phyloP scores from a whole-genome alignment of 768 basidiomycete species.

The Russula brevipes region DNA sequence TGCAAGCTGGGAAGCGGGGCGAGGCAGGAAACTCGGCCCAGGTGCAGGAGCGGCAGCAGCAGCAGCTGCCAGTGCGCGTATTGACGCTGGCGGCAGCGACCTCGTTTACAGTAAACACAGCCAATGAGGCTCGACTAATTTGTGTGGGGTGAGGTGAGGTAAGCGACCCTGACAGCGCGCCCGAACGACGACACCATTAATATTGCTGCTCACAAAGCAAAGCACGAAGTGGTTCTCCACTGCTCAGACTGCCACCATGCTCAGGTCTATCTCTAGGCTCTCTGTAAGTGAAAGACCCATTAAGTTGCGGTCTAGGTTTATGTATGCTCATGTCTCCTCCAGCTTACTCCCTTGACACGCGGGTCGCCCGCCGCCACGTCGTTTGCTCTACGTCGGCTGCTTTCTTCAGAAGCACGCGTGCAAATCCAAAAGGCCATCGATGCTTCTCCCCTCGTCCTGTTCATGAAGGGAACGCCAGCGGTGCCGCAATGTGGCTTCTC shows the following conservation, averaged over 20 bases:
- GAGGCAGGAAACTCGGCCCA: no score
- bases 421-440: constrained; percentile 71
- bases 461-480: constrained; percentile 95
- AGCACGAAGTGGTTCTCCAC: neutral
- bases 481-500: constrained; percentile 94
- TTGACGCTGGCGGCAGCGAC: no score
- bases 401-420: constrained; percentile 57
- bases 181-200: neutral
- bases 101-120: no score
- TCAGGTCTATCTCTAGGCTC: constrained; percentile 10
- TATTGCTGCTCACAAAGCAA: no score
- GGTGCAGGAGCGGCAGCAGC: no score
- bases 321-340: neutral
- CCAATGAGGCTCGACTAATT: no score
- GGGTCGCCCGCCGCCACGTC: constrained; percentile 26
- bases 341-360: constrained; percentile 21
- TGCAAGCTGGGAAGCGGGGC: no score
- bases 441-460: constrained; percentile 79
- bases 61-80: no score
- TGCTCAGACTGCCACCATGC: neutral
- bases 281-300: neutral
- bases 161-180: neutral
- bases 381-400: constrained; percentile 40
- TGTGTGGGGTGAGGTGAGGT: neutral
- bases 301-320: neutral